Base-by-base conservation (phyloP, 306 rosid species). In the Vigna hirtella region DNA sequence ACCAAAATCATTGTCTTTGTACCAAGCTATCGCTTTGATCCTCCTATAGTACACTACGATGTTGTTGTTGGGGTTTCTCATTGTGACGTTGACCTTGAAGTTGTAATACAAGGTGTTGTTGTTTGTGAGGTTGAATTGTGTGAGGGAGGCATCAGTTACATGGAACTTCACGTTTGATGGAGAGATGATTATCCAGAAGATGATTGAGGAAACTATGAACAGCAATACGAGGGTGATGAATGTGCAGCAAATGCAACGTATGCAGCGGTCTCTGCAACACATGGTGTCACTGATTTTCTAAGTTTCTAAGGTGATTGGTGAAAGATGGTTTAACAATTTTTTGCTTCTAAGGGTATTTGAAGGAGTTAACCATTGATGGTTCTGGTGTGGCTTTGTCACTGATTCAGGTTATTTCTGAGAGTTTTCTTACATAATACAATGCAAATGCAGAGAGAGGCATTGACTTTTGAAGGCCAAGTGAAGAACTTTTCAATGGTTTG, bases 21-120 rank as follows among this genome's bases (percentile, higher is more conserved):
- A 80, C 83, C 79, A 72, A 10, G 82, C 83, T 4, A 72, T 36
- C 1, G 73, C 76, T 0, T 11, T 55, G 67, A 86, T 76, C 17
- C 43, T 14, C 14, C 73, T 66, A 30, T 82, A 85, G 24, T 20
- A 30, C 10, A 85, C 82, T 3, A 32, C 45, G 32, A 73, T 38
- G 40, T 75, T 11, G 8, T 83, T 65, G 85, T 83, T 86, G 14
- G 84, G 80, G 51, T 83, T 86, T 50, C 83, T 64, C 1, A 28
- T 59, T 1, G 85, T 83, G 55, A 83, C 51, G 64, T 86, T 86
- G 59, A 86, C 63, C 11, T 36, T 77, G 47, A 83, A 68, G 18
- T 76, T 58, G 66, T 75, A 86, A 2, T 51, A 26, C 4, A 86
- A 62, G 38, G 76, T 86, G 77, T 45, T 77, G 81, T 77, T 68